phyloP scores from a whole-genome alignment of 2,329 filamentous ascomycete genomes.

The Arthrobotrys pseudoclavata region DNA sequence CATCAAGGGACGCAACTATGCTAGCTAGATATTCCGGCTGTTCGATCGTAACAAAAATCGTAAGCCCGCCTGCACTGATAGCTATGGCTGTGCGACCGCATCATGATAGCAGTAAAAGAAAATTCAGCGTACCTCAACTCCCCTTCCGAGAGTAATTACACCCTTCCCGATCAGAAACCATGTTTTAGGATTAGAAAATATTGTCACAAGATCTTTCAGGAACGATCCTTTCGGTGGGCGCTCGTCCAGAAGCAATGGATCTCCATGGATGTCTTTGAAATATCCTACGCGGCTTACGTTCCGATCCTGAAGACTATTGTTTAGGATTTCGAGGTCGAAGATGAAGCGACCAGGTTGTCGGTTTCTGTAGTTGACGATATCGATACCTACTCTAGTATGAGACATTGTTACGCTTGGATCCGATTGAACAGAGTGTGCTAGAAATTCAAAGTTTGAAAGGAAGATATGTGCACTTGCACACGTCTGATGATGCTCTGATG shows the following conservation, averaged over 20 bases:
- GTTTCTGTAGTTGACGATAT: neutral
- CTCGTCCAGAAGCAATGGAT: slow-evolving; percentile 47
- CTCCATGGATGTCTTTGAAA: slow-evolving; percentile 50
- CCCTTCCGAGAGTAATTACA: slow-evolving; percentile 36
- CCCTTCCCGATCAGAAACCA: slow-evolving; percentile 45
- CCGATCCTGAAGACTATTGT: slow-evolving; percentile 25
- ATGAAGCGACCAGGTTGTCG: neutral
- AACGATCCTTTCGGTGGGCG: slow-evolving; percentile 38
- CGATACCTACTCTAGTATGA: neutral
- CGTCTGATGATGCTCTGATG: too few relatives aligned
- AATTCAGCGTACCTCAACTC: slow-evolving; percentile 28
- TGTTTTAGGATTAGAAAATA: slow-evolving; percentile 31
- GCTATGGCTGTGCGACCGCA: neutral
- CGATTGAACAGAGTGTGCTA: neutral
- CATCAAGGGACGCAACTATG: slow-evolving; percentile 47
- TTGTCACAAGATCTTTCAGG: slow-evolving; percentile 33
- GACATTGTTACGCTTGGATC: slow-evolving; percentile 17
- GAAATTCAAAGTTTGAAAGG: neutral
- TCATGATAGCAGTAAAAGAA: neutral
- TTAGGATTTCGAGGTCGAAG: slow-evolving; percentile 42
- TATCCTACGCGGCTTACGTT: slow-evolving; percentile 36
- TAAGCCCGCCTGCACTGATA: neutral
- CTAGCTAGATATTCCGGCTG: slow-evolving; percentile 31
- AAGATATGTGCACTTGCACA: neutral
- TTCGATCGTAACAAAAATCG: neutral